Conservation (phyloP, 2,329 filamentous ascomycete species). For the Capronia coronata region DNA sequence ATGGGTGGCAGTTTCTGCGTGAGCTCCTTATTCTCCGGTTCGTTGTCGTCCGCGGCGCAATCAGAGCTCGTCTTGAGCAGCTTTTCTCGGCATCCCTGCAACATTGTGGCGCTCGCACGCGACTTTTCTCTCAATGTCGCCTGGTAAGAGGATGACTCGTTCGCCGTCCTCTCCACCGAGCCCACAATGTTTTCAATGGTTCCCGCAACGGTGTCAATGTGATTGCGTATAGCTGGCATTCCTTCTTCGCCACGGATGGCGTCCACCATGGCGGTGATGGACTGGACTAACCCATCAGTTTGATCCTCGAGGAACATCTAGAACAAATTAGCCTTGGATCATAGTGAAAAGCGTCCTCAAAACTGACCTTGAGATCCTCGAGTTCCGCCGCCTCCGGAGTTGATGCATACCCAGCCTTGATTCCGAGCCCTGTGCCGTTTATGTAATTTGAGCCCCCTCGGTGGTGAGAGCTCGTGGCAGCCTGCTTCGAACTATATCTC, state of each 20-base stretch:
- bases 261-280: slow-evolving; percentile 72
- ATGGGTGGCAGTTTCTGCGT: slow-evolving; percentile 69
- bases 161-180: slow-evolving; percentile 55
- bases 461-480: slow-evolving; percentile 6
- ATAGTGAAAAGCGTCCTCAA: background rate
- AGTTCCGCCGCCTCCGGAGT: slow-evolving; percentile 44
- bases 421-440: slow-evolving; percentile 22
- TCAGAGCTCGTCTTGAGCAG: slow-evolving; percentile 59
- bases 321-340: background rate
- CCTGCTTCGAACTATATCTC: slow-evolving; percentile 12
- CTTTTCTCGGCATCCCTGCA: slow-evolving; percentile 59
- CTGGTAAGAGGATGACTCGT: slow-evolving; percentile 40
- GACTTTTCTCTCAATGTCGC: slow-evolving; percentile 41
- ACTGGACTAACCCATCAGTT: slow-evolving; percentile 69
- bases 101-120: slow-evolving; percentile 37
- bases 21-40: slow-evolving; percentile 49
- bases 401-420: slow-evolving; percentile 35
- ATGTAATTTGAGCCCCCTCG: slow-evolving; percentile 15
- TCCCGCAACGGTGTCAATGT: slow-evolving; percentile 63
- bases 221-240: slow-evolving; percentile 59
- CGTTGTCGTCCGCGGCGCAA: slow-evolving; percentile 54
- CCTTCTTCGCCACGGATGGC: slow-evolving; percentile 61
- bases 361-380: slow-evolving; percentile 55
- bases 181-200: slow-evolving; percentile 65
- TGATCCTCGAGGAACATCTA: slow-evolving; percentile 77